phyloP scores from a whole-genome alignment of 2,329 filamentous ascomycete species.

The Penicillium palitans region DNA sequence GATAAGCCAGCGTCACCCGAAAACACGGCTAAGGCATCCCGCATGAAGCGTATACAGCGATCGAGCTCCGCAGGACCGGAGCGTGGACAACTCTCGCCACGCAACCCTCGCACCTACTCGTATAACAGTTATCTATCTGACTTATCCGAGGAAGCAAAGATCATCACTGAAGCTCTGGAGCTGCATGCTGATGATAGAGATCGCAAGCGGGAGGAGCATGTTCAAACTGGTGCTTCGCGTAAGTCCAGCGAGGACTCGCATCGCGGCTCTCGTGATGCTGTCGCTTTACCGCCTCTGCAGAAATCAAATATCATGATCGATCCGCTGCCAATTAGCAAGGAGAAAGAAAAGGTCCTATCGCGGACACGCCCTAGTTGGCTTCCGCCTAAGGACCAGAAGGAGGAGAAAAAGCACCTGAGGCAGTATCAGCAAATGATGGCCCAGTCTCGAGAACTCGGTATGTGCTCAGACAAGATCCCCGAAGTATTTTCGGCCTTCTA shows the following conservation, averaged over 20 bases:
- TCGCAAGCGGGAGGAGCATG: slow-evolving; percentile 46
- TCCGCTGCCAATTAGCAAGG: slow-evolving; percentile 65
- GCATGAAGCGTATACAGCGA: slow-evolving; percentile 32
- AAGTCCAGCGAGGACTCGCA: slow-evolving; percentile 42
- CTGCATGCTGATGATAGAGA: slow-evolving; percentile 55
- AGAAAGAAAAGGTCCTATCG: slow-evolving; percentile 65
- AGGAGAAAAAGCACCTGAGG: slow-evolving; percentile 84
- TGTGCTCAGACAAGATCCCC: slow-evolving; percentile 19
- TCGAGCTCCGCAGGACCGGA: slow-evolving; percentile 45
- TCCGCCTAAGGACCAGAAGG: slow-evolving; percentile 73
- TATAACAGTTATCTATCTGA: slow-evolving; percentile 60
- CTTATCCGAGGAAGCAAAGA: slow-evolving; percentile 60
- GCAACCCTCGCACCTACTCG: slow-evolving; percentile 54
- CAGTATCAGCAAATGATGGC: slow-evolving; percentile 68
- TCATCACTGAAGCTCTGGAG: slow-evolving; percentile 61
- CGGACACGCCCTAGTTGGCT: slow-evolving; percentile 68
- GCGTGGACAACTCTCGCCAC: slow-evolving; percentile 42
- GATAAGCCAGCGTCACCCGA: slow-evolving; percentile 27
- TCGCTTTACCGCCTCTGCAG: slow-evolving; percentile 60
- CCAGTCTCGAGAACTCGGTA: slow-evolving; percentile 59
- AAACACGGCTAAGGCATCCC: slow-evolving; percentile 33
- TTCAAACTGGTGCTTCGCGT: slow-evolving; percentile 47
- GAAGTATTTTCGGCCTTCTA: not conserved
- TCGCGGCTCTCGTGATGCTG: slow-evolving; percentile 37
- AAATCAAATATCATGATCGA: slow-evolving; percentile 66